phyloP scores from a whole-genome alignment of 495 filamentous ascomycete species.

The Penicillium ochrochloron region DNA sequence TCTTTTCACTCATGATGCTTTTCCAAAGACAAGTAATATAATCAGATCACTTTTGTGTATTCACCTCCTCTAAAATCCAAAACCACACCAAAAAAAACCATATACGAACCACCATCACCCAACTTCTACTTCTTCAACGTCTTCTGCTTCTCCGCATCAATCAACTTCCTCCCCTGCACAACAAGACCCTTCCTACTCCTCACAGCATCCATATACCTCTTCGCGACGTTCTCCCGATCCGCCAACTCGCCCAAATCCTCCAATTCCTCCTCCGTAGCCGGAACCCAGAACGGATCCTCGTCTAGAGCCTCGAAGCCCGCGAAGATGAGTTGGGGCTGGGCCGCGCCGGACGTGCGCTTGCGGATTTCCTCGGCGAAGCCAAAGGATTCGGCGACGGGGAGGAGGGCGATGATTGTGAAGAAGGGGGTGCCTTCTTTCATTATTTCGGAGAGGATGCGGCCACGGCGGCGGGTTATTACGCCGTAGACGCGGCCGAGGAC shows the following conservation, averaged over 20 bases:
- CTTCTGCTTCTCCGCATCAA: slow-evolving; percentile 99
- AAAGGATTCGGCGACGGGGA: slow-evolving; percentile 93
- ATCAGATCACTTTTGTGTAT: slow-evolving; percentile 4
- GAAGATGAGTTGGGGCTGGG: slow-evolving; percentile 91
- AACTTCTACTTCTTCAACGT: slow-evolving; percentile 81
- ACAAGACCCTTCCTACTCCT: slow-evolving; percentile 82
- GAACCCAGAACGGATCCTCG: slow-evolving; percentile 97
- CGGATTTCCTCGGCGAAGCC: slow-evolving; percentile 96
- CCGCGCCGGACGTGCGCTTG: slow-evolving; percentile 88
- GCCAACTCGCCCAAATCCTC: slow-evolving; percentile 95
- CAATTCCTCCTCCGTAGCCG: slow-evolving; percentile 92
- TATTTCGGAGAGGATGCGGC: slow-evolving; percentile 83
- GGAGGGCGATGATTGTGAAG: slow-evolving; percentile 84
- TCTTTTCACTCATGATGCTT: background rate
- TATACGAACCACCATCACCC: too few relatives aligned
- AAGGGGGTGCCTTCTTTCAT: slow-evolving; percentile 96
- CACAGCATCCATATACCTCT: slow-evolving; percentile 91
- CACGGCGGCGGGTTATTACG: slow-evolving; percentile 88
- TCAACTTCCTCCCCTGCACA: slow-evolving; percentile 77
- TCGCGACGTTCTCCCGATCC: slow-evolving; percentile 93
- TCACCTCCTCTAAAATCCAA: background rate
- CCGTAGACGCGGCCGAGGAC: slow-evolving; percentile 94
- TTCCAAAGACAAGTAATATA: background rate
- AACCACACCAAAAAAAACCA: background rate
- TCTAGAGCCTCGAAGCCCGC: slow-evolving; percentile 85